Conservation (phyloP, 176 grass and related monocot genomes). For the Calamus simplicifolius region DNA sequence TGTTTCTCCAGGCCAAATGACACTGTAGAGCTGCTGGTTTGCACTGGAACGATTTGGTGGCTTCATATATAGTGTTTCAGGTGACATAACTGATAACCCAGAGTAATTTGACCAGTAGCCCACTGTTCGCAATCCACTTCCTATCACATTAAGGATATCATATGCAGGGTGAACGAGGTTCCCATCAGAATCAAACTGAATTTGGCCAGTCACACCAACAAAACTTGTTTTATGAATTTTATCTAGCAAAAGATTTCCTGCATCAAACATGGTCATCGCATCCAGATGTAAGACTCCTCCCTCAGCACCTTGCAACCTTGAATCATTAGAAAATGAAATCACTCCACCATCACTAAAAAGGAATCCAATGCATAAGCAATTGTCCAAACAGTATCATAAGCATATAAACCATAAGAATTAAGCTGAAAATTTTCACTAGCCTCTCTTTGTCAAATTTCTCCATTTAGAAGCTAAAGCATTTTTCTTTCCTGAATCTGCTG, state of each 20-base stretch:
- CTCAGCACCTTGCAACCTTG: constrained; percentile 32
- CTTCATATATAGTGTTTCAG: constrained; percentile 60
- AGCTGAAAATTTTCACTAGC: constrained; percentile 16
- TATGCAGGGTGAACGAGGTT: constrained; percentile 67
- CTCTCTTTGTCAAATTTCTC: constrained; percentile 38
- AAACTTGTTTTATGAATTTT: constrained; percentile 48
- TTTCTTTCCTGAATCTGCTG: constrained; percentile 51
- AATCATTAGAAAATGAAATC: constrained; percentile 66
- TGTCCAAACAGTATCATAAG: constrained; percentile 77
- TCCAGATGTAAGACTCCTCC: constrained; percentile 43
- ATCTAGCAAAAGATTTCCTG: constrained; percentile 42
- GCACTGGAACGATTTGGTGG: constrained; percentile 26
- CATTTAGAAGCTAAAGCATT: constrained; percentile 43
- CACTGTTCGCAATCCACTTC: constrained; percentile 51
- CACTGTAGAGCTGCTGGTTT: constrained; percentile 29
- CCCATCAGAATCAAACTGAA: constrained; percentile 58
- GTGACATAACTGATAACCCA: constrained; percentile 51
- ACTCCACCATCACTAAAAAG: constrained; percentile 55
- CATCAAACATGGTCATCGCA: constrained; percentile 60
- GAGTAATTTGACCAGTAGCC: constrained; percentile 93
- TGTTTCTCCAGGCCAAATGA: constrained; percentile 78
- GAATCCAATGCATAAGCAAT: constrained; percentile 77
- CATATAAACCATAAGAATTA: constrained; percentile 64
- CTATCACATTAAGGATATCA: constrained; percentile 74
- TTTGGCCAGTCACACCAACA: constrained; percentile 47